Evolutionary conservation across 2,329 filamentous ascomycete genomes (phyloP).

Genomic region (Colletotrichum sp.): DNA sequence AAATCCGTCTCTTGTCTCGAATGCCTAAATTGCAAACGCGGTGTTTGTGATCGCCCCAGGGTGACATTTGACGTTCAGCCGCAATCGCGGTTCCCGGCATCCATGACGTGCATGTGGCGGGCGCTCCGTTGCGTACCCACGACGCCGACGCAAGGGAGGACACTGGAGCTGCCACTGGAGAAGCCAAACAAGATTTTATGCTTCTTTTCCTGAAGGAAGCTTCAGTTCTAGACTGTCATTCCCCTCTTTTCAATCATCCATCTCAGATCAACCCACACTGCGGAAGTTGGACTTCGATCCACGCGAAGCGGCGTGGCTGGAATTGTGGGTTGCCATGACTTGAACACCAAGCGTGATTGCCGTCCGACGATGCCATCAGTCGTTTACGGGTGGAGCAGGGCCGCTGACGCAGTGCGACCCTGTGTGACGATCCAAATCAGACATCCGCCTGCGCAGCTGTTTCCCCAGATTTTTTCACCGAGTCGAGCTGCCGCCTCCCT

Average conservation of each 20-base stretch:
- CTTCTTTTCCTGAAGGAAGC: not conserved
- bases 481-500: not conserved
- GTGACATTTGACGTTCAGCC: not conserved
- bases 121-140: not conserved
- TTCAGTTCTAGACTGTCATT: not conserved
- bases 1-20: not conserved
- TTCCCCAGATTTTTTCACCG: slow-evolving; percentile 8
- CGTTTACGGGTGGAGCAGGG: not conserved
- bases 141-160: not conserved
- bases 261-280: not conserved
- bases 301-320: not conserved
- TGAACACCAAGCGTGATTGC: not conserved
- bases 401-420: not conserved
- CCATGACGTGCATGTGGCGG: slow-evolving; percentile 4
- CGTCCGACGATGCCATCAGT: not conserved
- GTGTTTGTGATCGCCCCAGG: not conserved
- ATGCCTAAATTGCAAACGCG: not conserved
- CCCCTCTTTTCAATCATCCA: not conserved
- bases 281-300: not conserved
- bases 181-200: not conserved
- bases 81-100: not conserved
- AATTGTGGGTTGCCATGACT: not conserved
- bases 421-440: slow-evolving; percentile 8
- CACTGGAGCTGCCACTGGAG: not conserved
- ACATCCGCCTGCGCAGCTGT: not conserved